Base-by-base conservation (phyloP, 805 yeast genomes). In the Danielia reshetovae region DNA sequence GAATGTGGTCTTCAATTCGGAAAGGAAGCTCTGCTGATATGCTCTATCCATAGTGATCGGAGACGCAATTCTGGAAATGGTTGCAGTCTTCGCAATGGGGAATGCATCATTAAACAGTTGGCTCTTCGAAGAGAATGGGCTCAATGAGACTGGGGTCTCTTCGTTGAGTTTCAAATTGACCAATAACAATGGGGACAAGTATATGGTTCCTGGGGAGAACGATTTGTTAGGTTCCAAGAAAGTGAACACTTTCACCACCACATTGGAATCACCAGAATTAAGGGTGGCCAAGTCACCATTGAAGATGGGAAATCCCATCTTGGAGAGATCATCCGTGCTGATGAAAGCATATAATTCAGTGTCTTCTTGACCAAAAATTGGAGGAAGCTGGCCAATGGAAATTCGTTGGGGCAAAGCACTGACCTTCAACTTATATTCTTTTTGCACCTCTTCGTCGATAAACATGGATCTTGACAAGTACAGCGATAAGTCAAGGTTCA, bases 21-120 rank as follows among this genome's bases (percentile, higher is more conserved):
- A 59, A 34, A 81, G 63, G 48, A 85, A 74, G 36, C 77, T 64
- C 36, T 69, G 72, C 50, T 85, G 90, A 48, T 67, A 71, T 0
- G 76, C 64, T 34, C 76, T 69, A 42, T 81, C 86, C 46, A 85
- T 65, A 0, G 93, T 77, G 2, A 73, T 63, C 0, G 87, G 85
- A 0, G 90, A 78, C 1, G 83, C 75, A 0, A 86, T 67, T 38
- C 90, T 64, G 0, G 86, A 71, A 4, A 86, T 68, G 0, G 80
- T 77, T 5, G 84, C 77, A 14, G 79, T 74, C 22, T 71, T 70
- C 0, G 93, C 93, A 14, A 73, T 51, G 55, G 79, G 51, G 59
- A 60, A 24, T 27, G 60, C 28, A 3, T 53, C 46, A 4, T 69
- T 49, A 13, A 60, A 52, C 14, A 32, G 40, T 14, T 26, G 22